Base-by-base conservation (phyloP, 148 eudicot species). In the Gaultheria prostrata region DNA sequence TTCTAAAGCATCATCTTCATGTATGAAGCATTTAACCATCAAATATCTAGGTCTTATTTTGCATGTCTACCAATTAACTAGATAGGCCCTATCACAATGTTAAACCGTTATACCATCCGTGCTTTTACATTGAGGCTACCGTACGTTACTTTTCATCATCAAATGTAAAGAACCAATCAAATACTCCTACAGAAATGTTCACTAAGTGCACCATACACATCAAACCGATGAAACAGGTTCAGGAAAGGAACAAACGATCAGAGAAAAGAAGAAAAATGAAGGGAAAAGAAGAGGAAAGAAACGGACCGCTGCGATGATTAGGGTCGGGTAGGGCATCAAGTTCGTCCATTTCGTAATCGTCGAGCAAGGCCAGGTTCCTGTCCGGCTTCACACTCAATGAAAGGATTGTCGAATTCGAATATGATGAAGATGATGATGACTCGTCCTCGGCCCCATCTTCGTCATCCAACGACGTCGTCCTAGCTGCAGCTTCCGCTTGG, bases 261-360 rank as follows among this genome's bases (percentile, higher is more conserved):
- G 54, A 46, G 20, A 10, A 12, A n/a, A 76, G 9, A 48, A 46
- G 48, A 45, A 17, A 28, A 48, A 26, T 53, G 39, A 35, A 35
- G 32, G 48, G 20, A 2, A n/a, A 2, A 24, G 69, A 39, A 3
- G 33, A 1, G 63, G 32, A 20, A 2, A 54, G 46, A 49, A 12
- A 83, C 88, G 28, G 50, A 94, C 98, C 99, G 78, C 95, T 94
- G 1, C 95, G 93, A 59, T 97, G 99, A 30, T 89, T 93, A 77
- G 98, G 93, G 86, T 90, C 72, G 69, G 88, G 76, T 49, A 53
- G 84, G 77, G 87, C 87, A 84, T 86, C 94, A 78, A 89, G 82
- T 84, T 96, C 99, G 79, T 96, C 98, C 90, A 94, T 89, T 83
- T 96, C 99, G 90, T 93, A 96, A 35, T 96, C 99, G 61, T 97